Base-by-base conservation (phyloP, 1,284 basidiomycete genomes). In the Gymnopus androsaceus region DNA sequence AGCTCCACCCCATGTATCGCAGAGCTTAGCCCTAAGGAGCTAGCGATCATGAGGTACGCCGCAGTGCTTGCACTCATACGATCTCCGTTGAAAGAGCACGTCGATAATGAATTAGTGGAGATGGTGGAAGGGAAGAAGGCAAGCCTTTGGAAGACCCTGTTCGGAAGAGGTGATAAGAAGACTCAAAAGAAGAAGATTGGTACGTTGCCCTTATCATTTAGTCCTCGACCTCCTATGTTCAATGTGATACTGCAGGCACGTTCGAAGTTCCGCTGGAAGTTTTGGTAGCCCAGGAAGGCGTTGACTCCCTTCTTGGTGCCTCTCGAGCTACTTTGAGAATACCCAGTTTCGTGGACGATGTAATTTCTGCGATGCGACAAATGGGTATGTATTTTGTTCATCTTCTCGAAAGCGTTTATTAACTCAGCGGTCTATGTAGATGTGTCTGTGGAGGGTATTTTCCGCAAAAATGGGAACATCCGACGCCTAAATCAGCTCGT, bases 361-460 rank as follows among this genome's bases (percentile, higher is more conserved):
- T 98, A 54, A 87, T 99, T 38, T 96, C 94, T 53, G 95, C 97
- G 3, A 98, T 99, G 96, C 84, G 92, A 68, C 95, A 98, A 73
- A 98, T 98, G 96, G 96, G 94, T 95, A 61, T 67, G 91, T 80
- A 1, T 4, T 31, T 12, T 23, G 9, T 4, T 31, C 31, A 27
- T 23, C 21, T 27, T 55, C 28, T 50, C 59, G 27, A 19, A 54
- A 45, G 41, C 34, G 38, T 33, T 27, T 46, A 34, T 53, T 55
- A 48, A 46, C 48, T 28, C 45, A 47, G 27, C 17, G 34, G 54
- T 52, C 19, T 1, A 25, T 15, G 12, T 63, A 96, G 94, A 99
- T 73, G 94, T 99, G 90, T 98, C 96, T 4, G 83, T 99, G 36
- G 97, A 99, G 73, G 96, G 96, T 58, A 97, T 99, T 61, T 99